Conservation (phyloP, 2,329 filamentous ascomycete species). For the Penicillium fuscoglaucum region DNA sequence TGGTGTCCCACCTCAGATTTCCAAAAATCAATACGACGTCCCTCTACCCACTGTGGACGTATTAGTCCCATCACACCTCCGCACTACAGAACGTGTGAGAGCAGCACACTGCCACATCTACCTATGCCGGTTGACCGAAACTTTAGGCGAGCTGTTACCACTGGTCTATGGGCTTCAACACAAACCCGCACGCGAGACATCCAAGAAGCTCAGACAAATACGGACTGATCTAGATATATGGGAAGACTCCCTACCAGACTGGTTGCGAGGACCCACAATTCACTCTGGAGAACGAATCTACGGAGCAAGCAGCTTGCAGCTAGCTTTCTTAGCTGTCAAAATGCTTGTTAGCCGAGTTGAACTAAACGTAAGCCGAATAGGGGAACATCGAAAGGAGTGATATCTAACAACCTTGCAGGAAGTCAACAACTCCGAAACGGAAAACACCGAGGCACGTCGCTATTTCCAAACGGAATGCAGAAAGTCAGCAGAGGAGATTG, state of each 20-base stretch:
- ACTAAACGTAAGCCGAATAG: conserved; percentile 41
- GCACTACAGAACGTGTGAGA: conserved; percentile 44
- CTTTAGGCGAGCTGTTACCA: conserved; percentile 48
- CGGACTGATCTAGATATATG: conserved; percentile 48
- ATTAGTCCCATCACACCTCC: conserved; percentile 37
- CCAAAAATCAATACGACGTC: conserved; percentile 57
- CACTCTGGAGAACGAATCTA: conserved; percentile 38
- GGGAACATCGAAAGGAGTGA: neutral
- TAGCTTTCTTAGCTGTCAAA: conserved; percentile 48
- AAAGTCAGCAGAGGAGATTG: conserved; percentile 48
- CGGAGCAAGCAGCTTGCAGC: conserved; percentile 47
- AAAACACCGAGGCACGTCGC: conserved; percentile 50
- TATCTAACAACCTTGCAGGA: conserved; percentile 33
- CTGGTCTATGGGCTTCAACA: conserved; percentile 49
- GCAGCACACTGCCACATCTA: conserved; percentile 55
- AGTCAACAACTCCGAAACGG: conserved; percentile 43
- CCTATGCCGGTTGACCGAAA: conserved; percentile 53
- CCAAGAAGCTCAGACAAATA: conserved; percentile 48
- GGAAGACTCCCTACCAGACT: conserved; percentile 48
- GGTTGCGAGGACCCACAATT: conserved; percentile 40
- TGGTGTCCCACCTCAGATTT: conserved; percentile 56
- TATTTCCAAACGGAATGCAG: conserved; percentile 51
- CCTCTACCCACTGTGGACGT: conserved; percentile 52
- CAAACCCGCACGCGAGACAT: conserved; percentile 45
- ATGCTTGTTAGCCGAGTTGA: conserved; percentile 51